Evolutionary conservation across 805 yeast genomes (phyloP), one percentile per base, ranked within the genome.

Genomic region (Yamadazyma philogaea): DNA sequence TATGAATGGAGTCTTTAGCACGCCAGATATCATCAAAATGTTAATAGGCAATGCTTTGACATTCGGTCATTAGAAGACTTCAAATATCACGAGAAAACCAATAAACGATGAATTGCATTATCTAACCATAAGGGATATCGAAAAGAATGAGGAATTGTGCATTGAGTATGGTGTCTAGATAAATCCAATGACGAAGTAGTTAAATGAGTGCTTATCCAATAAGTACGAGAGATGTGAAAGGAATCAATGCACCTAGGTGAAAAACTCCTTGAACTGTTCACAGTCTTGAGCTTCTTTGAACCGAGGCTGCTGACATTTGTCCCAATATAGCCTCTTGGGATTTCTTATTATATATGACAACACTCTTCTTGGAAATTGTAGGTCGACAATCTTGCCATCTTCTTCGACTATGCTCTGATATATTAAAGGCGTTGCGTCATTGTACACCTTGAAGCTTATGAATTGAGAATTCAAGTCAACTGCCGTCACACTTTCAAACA

Each of bases 321-420:
- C 83, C 97, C 96, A 89, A 44, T 79, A 80, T 0, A 77, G 60
- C 48, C 89, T 69, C 40, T 79, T 81, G 2, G 84, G 82, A 12
- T 77, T 66, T 34, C 72, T 78, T 38, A 89, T 56, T 2, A 82
- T 61, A 47, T 71, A 70, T 0, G 96, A 90, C 21, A 87, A 53
- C 1, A 85, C 89, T 53, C 88, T 74, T 57, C 97, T 70, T 1
- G 96, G 95, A 53, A 90, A 86, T 51, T 87, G 96, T 11, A 87
- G 61, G 58, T 90, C 96, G 7, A 88, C 63, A 10, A 71, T 50
- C 40, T 68, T 68, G 3, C 55, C 48, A 0, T 58, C 56, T 35
- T 57, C 59, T 6, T 45, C 44, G 16, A 57, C 46, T 30, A 41
- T 50, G 30, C 61, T 48, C 34, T 54, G 47, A 46, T 48, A 62